Evolutionary conservation across 2,329 filamentous ascomycete genomes (phyloP).

Genomic region (Saccharata proteae): DNA sequence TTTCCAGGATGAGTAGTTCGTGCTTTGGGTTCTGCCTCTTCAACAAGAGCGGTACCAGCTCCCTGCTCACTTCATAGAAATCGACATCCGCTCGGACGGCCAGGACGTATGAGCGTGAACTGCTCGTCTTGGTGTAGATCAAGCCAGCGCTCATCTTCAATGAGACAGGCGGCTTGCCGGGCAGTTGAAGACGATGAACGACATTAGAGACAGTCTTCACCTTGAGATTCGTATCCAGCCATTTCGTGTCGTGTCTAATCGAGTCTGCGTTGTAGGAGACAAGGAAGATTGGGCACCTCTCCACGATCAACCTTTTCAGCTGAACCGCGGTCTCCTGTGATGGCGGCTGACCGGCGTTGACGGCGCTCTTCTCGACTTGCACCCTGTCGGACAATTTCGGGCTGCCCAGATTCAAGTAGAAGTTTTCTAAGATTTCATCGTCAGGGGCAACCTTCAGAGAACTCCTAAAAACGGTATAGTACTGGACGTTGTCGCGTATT

Average conservation of each 20-base stretch:
- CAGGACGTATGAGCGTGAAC: constrained; percentile 62
- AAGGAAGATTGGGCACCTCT: constrained; percentile 80
- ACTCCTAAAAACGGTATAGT: constrained; percentile 78
- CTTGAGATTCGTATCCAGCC: constrained; percentile 74
- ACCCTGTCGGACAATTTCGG: constrained; percentile 52
- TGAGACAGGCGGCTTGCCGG: constrained; percentile 4
- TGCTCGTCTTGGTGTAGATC: constrained; percentile 56
- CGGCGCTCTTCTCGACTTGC: constrained; percentile 6
- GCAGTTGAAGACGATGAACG: constrained; percentile 23
- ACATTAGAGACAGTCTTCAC: constrained; percentile 72
- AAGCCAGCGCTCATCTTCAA: constrained; percentile 39
- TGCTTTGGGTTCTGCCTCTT: constrained; percentile 67
- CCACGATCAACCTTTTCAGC: constrained; percentile 70
- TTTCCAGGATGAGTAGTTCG: constrained; percentile 82
- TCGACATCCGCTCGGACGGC: constrained; percentile 69
- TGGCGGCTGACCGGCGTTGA: constrained; percentile 42
- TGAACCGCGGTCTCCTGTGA: constrained; percentile 56
- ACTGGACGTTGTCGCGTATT: constrained; percentile 32
- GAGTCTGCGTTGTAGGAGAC: constrained; percentile 67
- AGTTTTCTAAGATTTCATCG: constrained; percentile 73
- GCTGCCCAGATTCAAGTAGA: constrained; percentile 74
- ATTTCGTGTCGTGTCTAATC: constrained; percentile 79
- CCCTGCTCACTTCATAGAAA: constrained; percentile 84
- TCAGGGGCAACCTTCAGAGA: constrained; percentile 77
- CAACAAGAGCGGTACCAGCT: constrained; percentile 69